phyloP scores from a whole-genome alignment of 768 basidiomycete species.

The Pleurotus sapidus region DNA sequence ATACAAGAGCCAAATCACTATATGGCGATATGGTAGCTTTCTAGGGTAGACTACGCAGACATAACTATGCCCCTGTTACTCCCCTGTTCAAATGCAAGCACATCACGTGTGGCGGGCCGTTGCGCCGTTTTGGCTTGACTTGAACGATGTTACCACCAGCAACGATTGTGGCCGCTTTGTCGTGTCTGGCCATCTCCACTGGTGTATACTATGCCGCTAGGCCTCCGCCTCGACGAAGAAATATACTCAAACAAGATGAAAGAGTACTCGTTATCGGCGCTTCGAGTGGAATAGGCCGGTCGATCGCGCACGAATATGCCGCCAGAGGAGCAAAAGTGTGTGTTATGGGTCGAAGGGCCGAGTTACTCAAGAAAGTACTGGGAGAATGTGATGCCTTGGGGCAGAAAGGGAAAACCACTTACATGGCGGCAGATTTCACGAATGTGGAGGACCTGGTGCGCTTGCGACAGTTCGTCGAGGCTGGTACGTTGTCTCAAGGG shows the following conservation, averaged over 20 bases:
- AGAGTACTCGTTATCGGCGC: slow-evolving; percentile 82
- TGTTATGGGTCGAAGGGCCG: slow-evolving; percentile 64
- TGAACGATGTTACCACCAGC: no score
- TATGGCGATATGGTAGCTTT: no score
- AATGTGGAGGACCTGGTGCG: slow-evolving; percentile 63
- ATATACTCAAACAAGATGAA: slow-evolving; percentile 47
- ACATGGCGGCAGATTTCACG: slow-evolving; percentile 59
- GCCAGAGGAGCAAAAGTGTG: slow-evolving; percentile 73
- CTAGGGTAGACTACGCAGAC: no score
- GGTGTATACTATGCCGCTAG: background rate
- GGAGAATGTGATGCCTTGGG: slow-evolving; percentile 47
- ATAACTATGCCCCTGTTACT: no score
- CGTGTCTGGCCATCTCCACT: background rate
- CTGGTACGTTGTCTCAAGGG: slow-evolving; percentile 40
- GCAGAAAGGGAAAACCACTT: slow-evolving; percentile 38
- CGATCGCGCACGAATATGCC: slow-evolving; percentile 70
- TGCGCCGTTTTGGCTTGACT: no score
- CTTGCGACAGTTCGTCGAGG: slow-evolving; percentile 48
- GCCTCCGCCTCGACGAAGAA: slow-evolving; percentile 25
- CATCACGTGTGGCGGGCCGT: no score
- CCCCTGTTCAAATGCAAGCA: no score
- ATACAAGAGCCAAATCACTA: no score
- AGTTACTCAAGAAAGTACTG: slow-evolving; percentile 54
- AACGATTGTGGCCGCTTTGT: no score
- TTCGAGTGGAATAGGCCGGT: slow-evolving; percentile 77